Conservation (phyloP, 805 yeast genomes). For the Alloascoidea africana region DNA sequence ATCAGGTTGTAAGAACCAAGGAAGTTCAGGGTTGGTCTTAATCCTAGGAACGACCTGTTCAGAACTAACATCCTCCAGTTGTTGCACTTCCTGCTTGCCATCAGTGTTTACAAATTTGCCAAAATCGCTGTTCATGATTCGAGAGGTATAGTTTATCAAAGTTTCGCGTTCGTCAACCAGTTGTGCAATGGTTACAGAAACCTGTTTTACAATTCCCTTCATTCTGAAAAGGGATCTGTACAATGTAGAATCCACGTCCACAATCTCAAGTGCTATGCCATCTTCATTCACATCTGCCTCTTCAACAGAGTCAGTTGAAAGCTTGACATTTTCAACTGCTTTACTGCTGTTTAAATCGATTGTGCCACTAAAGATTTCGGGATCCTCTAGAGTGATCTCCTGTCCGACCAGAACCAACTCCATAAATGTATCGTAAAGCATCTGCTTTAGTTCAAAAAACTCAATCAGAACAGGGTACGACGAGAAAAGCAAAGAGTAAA, state of each 20-base stretch:
- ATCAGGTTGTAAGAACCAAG: constrained; percentile 40
- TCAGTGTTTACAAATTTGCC: constrained; percentile 26
- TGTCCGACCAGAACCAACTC: constrained; percentile 55
- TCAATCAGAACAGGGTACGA: constrained; percentile 20
- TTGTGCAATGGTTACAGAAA: constrained; percentile 30
- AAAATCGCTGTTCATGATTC: constrained; percentile 65
- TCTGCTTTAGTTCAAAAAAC: constrained; percentile 61
- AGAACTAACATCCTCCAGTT: constrained; percentile 22
- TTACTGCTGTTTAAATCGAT: no score
- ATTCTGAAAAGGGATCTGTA: neutral
- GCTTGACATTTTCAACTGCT: neutral
- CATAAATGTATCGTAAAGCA: constrained; percentile 43
- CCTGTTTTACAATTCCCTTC: constrained; percentile 19
- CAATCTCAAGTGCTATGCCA: neutral
- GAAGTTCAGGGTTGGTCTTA: constrained; percentile 8
- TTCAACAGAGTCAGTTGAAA: neutral
- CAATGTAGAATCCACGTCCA: neutral
- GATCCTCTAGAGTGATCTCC: constrained; percentile 53
- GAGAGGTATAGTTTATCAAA: constrained; percentile 54
- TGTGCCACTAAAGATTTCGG: constrained; percentile 34
- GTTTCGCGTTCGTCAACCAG: constrained; percentile 59
- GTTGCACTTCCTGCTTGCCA: constrained; percentile 33
- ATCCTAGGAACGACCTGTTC: constrained; percentile 13
- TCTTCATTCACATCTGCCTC: neutral
- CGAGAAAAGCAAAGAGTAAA: neutral